Evolutionary conservation across 2,329 filamentous ascomycete genomes (phyloP).

Genomic region (Chrysosphaeria jannelii): DNA sequence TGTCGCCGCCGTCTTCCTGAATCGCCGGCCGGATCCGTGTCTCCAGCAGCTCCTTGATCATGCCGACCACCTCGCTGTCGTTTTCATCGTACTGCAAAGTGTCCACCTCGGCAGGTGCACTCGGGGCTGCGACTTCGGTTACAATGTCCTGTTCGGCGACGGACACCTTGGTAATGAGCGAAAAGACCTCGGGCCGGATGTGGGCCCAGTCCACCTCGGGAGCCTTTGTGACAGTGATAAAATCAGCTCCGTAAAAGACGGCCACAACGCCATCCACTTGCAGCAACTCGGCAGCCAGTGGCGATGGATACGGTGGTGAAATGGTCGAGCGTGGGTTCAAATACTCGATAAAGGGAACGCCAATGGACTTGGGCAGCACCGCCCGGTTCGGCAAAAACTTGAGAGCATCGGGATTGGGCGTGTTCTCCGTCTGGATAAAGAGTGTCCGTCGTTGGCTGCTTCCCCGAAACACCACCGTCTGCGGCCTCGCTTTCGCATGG

Average conservation of each 20-base stretch:
- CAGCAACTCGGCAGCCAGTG: slow-evolving; percentile 67
- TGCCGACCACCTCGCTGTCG: slow-evolving; percentile 78
- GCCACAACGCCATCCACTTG: slow-evolving; percentile 84
- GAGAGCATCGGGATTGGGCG: slow-evolving; percentile 79
- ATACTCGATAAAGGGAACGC: slow-evolving; percentile 69
- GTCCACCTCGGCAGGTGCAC: slow-evolving; percentile 23
- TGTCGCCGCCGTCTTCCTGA: slow-evolving; percentile 91
- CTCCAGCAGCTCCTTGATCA: slow-evolving; percentile 96
- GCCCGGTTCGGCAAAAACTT: slow-evolving; percentile 86
- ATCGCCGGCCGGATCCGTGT: slow-evolving; percentile 86
- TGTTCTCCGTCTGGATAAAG: slow-evolving; percentile 92
- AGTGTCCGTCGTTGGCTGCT: slow-evolving; percentile 56
- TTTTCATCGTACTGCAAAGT: slow-evolving; percentile 62
- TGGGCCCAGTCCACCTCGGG: slow-evolving; percentile 76
- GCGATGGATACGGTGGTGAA: slow-evolving; percentile 66
- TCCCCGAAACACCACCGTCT: no score
- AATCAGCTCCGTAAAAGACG: slow-evolving; percentile 82
- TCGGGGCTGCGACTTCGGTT: slow-evolving; percentile 6
- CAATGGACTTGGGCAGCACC: slow-evolving; percentile 42
- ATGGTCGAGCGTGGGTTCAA: slow-evolving; percentile 67
- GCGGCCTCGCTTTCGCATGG: no score
- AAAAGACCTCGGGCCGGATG: slow-evolving; percentile 84
- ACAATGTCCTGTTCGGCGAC: slow-evolving; percentile 62
- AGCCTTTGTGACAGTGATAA: slow-evolving; percentile 88
- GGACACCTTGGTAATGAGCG: slow-evolving; percentile 76